These are phyloP conservation scores for Quercus robur DNA, from an alignment of 306 rosid genomes.

Conservation along the genomic window DNA sequence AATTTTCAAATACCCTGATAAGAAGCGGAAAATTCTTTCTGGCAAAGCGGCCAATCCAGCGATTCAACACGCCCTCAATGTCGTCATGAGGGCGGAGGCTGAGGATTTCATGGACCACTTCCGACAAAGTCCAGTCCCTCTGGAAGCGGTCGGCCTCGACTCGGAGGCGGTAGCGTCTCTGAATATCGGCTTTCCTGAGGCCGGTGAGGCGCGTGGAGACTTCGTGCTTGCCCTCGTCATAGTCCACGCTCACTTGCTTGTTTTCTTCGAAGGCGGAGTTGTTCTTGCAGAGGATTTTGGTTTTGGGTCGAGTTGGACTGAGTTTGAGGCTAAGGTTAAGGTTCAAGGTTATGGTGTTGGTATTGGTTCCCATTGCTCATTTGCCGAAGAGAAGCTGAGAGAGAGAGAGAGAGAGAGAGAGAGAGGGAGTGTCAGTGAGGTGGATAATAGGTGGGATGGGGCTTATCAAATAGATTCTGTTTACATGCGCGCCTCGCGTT, in stretches of 20 bases:
- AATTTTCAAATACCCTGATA: constrained; percentile 40
- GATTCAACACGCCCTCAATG: constrained; percentile 68
- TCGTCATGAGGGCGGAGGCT: constrained; percentile 46
- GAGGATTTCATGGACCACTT: constrained; percentile 54
- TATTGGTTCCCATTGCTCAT: constrained; percentile 37
- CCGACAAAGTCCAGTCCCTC: constrained; percentile 83
- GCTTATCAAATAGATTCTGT: too few species aligned
- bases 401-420: too few species aligned
- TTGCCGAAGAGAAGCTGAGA: too few species aligned
- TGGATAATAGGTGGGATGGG: background rate
- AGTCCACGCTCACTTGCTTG: constrained; percentile 77
- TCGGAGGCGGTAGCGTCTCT: constrained; percentile 53
- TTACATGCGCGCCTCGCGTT: too few species aligned
- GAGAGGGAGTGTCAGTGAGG: background rate
- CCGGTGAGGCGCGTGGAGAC: constrained; percentile 50
- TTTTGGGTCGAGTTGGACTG: constrained; percentile 11
- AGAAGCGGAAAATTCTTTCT: constrained; percentile 81
- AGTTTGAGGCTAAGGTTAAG: background rate
- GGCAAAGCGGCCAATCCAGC: constrained; percentile 85
- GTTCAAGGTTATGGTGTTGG: background rate
- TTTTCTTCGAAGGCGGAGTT: constrained; percentile 56
- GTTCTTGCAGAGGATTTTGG: constrained; percentile 26
- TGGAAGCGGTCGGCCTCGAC: constrained; percentile 71
- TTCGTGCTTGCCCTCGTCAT: constrained; percentile 64
- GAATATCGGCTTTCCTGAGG: constrained; percentile 59